phyloP scores from a whole-genome alignment of 2,329 filamentous ascomycete species.

The Fusarium temperatum region DNA sequence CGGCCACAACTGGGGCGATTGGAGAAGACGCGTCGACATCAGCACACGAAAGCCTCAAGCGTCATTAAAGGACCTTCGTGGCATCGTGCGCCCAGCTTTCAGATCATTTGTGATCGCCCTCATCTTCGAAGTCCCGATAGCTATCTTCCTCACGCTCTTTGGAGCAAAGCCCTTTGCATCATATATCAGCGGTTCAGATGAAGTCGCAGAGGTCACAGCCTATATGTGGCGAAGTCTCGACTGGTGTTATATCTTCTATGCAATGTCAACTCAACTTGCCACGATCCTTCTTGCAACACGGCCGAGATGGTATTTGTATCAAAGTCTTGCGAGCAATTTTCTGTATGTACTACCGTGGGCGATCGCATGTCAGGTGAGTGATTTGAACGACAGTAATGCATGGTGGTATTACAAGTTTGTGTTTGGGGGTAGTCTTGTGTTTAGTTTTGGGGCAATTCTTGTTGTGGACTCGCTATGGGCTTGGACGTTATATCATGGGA shows the following conservation, averaged over 20 bases:
- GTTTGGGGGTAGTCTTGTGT: constrained; percentile 74
- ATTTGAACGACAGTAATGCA: constrained; percentile 61
- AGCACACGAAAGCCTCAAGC: constrained; percentile 27
- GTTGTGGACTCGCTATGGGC: constrained; percentile 62
- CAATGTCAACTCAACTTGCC: constrained; percentile 70
- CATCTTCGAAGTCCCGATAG: constrained; percentile 67
- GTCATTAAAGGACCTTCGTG: constrained; percentile 30
- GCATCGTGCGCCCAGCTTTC: constrained; percentile 62
- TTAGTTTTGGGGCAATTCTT: constrained; percentile 68
- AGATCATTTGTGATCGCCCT: constrained; percentile 63
- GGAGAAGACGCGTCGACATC: constrained; percentile 47
- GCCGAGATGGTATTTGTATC: constrained; percentile 73
- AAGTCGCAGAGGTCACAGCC: constrained; percentile 67
- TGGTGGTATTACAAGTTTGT: constrained; percentile 74
- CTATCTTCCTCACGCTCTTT: constrained; percentile 67
- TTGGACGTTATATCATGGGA: constrained; percentile 58
- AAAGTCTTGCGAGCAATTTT: constrained; percentile 72
- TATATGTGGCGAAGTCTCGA: constrained; percentile 72
- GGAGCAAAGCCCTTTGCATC: constrained; percentile 69
- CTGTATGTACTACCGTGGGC: constrained; percentile 77
- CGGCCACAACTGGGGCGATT: constrained; percentile 71
- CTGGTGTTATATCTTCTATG: constrained; percentile 77
- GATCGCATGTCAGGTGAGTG: constrained; percentile 63
- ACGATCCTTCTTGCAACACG: constrained; percentile 70
- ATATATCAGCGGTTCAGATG: constrained; percentile 66